Conservation (phyloP, 176 grass and related monocot species). For the Microstegium vimineum region DNA sequence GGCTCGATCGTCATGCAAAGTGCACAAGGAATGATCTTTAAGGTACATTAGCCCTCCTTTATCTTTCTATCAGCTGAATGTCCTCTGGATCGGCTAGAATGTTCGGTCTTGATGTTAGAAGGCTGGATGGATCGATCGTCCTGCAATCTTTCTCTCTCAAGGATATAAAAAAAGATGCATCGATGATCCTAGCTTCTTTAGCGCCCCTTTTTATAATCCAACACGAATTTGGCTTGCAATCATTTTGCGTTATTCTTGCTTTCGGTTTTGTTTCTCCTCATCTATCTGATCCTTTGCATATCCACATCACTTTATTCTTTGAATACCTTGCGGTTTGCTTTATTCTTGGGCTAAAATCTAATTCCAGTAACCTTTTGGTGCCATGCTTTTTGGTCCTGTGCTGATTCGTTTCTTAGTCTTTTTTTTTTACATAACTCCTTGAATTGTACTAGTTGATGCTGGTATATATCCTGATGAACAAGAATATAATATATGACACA, state of each 20-base stretch:
- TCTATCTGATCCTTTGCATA: slow-evolving; percentile 46
- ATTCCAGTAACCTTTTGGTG: slow-evolving; percentile 32
- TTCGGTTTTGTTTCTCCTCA: slow-evolving; percentile 10
- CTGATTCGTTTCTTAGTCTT: slow-evolving; percentile 10
- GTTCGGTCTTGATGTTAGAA: slow-evolving; percentile 35
- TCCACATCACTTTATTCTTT: slow-evolving; percentile 79
- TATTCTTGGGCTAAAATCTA: slow-evolving; percentile 64
- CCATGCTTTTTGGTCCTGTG: background rate
- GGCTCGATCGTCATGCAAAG: slow-evolving; percentile 28
- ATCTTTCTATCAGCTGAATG: slow-evolving; percentile 57
- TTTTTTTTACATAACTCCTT: no score
- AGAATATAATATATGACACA: background rate
- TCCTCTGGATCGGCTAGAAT: slow-evolving; percentile 48
- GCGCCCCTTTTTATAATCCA: background rate
- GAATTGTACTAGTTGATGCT: background rate
- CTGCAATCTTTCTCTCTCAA: slow-evolving; percentile 38
- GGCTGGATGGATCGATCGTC: slow-evolving; percentile 28
- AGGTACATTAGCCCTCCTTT: slow-evolving; percentile 49
- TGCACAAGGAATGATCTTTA: slow-evolving; percentile 52
- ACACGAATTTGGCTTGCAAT: slow-evolving; percentile 26
- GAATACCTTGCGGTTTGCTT: slow-evolving; percentile 48
- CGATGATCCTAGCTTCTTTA: slow-evolving; percentile 20
- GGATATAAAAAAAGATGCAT: slow-evolving; percentile 25
- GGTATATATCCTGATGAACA: background rate
- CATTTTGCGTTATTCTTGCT: slow-evolving; percentile 19